phyloP scores from a whole-genome alignment of 202 grass and related monocot genomes.

The Thinopyrum obtusiflorum region DNA sequence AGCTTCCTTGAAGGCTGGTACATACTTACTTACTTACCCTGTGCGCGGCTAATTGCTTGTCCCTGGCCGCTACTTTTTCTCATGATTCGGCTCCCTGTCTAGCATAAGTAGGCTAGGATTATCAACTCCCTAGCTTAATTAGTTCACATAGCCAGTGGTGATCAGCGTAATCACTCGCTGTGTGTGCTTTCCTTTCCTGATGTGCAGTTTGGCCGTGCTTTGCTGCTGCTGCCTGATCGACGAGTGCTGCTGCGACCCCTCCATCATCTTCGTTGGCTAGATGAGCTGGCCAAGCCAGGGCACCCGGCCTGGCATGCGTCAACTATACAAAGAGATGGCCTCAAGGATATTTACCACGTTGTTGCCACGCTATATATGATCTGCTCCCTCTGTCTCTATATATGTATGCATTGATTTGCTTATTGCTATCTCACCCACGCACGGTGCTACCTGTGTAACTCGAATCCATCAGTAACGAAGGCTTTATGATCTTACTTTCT shows the following conservation, averaged over 20 bases:
- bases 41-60: background rate
- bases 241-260: conserved; percentile 94
- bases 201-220: conserved; percentile 69
- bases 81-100: too few relatives aligned
- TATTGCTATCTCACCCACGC: background rate
- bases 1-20: conserved; percentile 91
- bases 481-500: background rate
- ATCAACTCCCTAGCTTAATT: too few relatives aligned
- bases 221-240: conserved; percentile 92
- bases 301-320: background rate
- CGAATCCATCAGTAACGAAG: background rate
- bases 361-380: background rate
- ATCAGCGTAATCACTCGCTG: too few relatives aligned
- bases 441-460: background rate
- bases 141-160: too few relatives aligned
- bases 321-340: background rate
- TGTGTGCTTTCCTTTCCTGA: too few relatives aligned
- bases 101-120: too few relatives aligned
- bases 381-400: background rate
- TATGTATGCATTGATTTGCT: background rate
- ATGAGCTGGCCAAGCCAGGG: background rate
- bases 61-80: too few relatives aligned
- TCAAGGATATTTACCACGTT: background rate
- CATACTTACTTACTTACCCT: background rate
- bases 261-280: conserved; percentile 55